Base-by-base conservation (phyloP, 495 filamentous ascomycete genomes). In the Trichocladium uniseriatum region DNA sequence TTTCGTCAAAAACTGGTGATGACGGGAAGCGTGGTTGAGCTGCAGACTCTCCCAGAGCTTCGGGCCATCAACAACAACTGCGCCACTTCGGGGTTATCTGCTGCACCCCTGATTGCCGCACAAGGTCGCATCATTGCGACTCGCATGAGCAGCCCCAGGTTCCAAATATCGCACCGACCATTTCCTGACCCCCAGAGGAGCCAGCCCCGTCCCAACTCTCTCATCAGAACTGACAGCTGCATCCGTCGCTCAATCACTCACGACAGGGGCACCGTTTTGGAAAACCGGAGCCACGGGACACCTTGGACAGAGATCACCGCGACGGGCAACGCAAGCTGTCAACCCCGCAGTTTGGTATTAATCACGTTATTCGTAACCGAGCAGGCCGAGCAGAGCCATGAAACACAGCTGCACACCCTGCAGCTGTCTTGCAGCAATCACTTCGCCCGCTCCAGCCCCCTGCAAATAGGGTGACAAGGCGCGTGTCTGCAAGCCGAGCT, bases 351-450 rank as follows among this genome's bases (percentile, higher is more conserved):
- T 43, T n/a, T 38, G 35, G 15, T 37, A 35, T 35, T 35, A 35
- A n/a, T 19, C n/a, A n/a, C n/a, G n/a, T n/a, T n/a, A n/a, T n/a
- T n/a, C n/a, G n/a, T n/a, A n/a, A n/a, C n/a, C n/a, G n/a, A n/a
- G n/a, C n/a, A n/a, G 6, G 2, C 21, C 21, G 21, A 20, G 44
- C 44, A 29, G 24, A 27, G 8, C 24, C 21, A 21, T 27, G 43
- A 49, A 51, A 41, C 41, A 50, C 43, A 42, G 24, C 48, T 55
- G 53, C 53, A 34, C 15, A 18, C 29, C 39, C 45, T 43, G 45
- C 34, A 43, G 32, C 31, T 15, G 15, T 21, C 28, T 43, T 29
- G 46, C 52, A 54, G 45, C 32, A 51, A 43, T 47, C 41, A 49
- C 39, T n/a, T 49, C 32, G 22, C 32, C 44, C 20, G 20, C 36